A percentile compares a stretch with the other conserved stretches of the same genome.
Conservation (phyloP, 257 asterid genomes). For the Apocynum venetum region DNA sequence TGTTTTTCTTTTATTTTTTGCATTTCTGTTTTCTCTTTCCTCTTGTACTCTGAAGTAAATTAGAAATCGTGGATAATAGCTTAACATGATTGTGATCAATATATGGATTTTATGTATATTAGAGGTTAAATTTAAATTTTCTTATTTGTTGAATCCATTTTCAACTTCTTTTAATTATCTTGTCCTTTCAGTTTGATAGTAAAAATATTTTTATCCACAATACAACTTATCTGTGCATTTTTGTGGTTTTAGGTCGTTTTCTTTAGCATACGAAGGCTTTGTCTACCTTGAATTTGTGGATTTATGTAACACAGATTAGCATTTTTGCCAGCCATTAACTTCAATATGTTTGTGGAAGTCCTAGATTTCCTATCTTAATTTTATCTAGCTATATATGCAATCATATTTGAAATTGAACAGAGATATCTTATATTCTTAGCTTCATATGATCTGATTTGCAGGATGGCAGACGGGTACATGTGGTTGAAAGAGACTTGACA, state of each 20-base stretch:
- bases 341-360: background rate
- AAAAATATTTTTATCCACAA: background rate
- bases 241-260: background rate
- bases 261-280: background rate
- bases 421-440: background rate
- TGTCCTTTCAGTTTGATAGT: background rate
- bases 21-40: background rate
- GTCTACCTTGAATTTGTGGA: background rate
- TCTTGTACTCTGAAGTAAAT: background rate
- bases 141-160: background rate
- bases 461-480: constrained; percentile 81
- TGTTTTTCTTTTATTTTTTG: background rate
- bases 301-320: background rate
- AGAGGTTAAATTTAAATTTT: background rate
- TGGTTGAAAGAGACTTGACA: constrained; percentile 80
- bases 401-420: background rate
- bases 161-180: background rate
- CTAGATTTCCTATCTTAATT: background rate
- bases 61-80: background rate
- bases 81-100: background rate
- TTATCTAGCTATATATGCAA: background rate
- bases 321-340: background rate
- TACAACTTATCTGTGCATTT: background rate
- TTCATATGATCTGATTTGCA: constrained; percentile 20
- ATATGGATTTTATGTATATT: background rate